Percentiles rank a stretch among this genome's conserved stretches.
These are phyloP conservation scores for Phoenix dactylifera DNA, from an alignment of 176 grass and related monocot genomes.

Conservation along the genomic window DNA sequence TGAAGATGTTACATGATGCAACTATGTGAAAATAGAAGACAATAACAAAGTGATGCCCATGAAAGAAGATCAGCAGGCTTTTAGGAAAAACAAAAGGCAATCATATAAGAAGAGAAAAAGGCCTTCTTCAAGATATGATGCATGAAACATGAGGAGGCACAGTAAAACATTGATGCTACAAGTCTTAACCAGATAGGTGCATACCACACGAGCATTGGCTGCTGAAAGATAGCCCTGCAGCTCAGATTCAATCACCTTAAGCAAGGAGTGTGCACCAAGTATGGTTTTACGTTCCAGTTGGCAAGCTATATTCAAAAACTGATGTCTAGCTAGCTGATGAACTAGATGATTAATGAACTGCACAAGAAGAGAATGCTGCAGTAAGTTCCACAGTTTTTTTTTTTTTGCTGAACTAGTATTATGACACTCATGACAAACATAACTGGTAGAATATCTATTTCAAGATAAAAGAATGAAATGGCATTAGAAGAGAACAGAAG, in stretches of 20 bases:
- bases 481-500: too few species aligned
- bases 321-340: slow-evolving; percentile 66
- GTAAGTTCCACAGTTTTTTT: neutral
- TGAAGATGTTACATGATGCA: neutral
- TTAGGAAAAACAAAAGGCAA: too few species aligned
- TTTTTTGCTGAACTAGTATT: too few species aligned
- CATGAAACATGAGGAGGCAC: neutral
- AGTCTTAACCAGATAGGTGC: slow-evolving; percentile 5
- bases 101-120: too few species aligned
- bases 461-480: too few species aligned
- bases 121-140: neutral
- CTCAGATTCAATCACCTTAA: slow-evolving; percentile 72
- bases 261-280: slow-evolving; percentile 47
- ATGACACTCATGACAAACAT: too few species aligned
- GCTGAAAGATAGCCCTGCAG: slow-evolving; percentile 60
- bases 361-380: slow-evolving; percentile 18
- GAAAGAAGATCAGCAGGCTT: too few species aligned
- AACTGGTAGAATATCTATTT: too few species aligned
- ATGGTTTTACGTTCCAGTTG: slow-evolving; percentile 51
- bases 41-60: neutral
- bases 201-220: slow-evolving; percentile 56
- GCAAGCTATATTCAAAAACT: slow-evolving; percentile 71
- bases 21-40: neutral
- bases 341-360: slow-evolving; percentile 85
- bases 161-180: slow-evolving; percentile 3